Conservation (phyloP, 371 early-diverging fungal species). For the Mortierella sp. region DNA sequence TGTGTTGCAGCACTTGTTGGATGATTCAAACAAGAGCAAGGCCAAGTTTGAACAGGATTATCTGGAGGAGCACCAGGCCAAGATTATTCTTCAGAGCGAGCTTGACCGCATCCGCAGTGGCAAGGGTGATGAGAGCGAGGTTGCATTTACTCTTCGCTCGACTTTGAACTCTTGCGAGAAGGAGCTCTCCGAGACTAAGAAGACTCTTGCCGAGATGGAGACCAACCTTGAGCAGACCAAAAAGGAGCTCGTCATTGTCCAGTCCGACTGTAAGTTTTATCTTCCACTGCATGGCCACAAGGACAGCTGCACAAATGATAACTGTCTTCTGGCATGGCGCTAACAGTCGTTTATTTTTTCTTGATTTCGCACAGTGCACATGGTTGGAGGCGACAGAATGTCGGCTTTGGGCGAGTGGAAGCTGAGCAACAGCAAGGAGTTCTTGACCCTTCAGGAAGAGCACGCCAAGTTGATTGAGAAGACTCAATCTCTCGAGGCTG, state of each 20-base stretch:
- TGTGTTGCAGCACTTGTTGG: slow-evolving; percentile 78
- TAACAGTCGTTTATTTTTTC: neutral
- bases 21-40: slow-evolving; percentile 80
- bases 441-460: slow-evolving; percentile 27
- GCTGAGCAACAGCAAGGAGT: slow-evolving; percentile 37
- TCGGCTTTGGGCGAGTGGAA: slow-evolving; percentile 43
- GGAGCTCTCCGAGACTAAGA: slow-evolving; percentile 60
- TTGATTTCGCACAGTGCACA: slow-evolving; percentile 23
- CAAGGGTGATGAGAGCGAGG: slow-evolving; percentile 60
- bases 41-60: slow-evolving; percentile 82
- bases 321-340: neutral
- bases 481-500: slow-evolving; percentile 42
- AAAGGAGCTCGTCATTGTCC: slow-evolving; percentile 57
- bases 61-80: slow-evolving; percentile 75
- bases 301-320: neutral
- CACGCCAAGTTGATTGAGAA: slow-evolving; percentile 29
- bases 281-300: neutral
- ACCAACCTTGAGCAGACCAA: slow-evolving; percentile 59
- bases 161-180: slow-evolving; percentile 57
- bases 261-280: slow-evolving; percentile 55
- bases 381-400: slow-evolving; percentile 39
- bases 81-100: slow-evolving; percentile 80
- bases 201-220: slow-evolving; percentile 60
- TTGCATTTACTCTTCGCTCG: slow-evolving; percentile 49
- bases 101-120: slow-evolving; percentile 71